Percentiles rank a stretch among this genome's conserved stretches.
Conservation (phyloP, 2,329 filamentous ascomycete genomes). For the Penicillium sp. region DNA sequence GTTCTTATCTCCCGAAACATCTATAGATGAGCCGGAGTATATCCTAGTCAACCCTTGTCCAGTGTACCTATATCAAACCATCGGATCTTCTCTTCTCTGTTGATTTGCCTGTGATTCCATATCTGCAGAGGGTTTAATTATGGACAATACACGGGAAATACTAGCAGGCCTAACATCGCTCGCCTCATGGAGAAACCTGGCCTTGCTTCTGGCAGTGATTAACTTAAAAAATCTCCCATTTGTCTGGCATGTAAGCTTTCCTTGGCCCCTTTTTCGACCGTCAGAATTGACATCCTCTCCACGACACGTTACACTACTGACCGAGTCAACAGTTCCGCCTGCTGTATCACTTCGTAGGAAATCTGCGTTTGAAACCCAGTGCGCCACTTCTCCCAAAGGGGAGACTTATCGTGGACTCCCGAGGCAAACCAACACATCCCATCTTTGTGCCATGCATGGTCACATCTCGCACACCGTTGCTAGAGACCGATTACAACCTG, state of each 20-base stretch:
- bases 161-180: conserved; percentile 17
- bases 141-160: conserved; percentile 21
- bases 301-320: conserved; percentile 10
- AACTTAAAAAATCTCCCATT: conserved; percentile 35
- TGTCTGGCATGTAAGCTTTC: conserved; percentile 33
- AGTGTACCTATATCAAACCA: neutral
- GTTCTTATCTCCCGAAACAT: neutral
- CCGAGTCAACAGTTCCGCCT: conserved; percentile 45
- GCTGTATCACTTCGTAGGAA: conserved; percentile 49
- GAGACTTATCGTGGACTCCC: conserved; percentile 27
- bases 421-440: conserved; percentile 43
- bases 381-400: conserved; percentile 39
- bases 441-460: conserved; percentile 66
- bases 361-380: conserved; percentile 45
- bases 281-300: neutral
- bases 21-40: neutral
- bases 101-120: neutral
- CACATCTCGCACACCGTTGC: conserved; percentile 56
- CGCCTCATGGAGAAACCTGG: conserved; percentile 30
- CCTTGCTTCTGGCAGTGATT: conserved; percentile 30
- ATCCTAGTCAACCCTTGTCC: neutral
- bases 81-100: neutral
- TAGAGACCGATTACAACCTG: conserved; percentile 78
- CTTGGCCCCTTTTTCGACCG: neutral
- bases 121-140: neutral